A percentile compares a stretch with the other conserved stretches of the same genome.
Conservation (phyloP, 176 grass and related monocot species). For the Saccharum officinarum region DNA sequence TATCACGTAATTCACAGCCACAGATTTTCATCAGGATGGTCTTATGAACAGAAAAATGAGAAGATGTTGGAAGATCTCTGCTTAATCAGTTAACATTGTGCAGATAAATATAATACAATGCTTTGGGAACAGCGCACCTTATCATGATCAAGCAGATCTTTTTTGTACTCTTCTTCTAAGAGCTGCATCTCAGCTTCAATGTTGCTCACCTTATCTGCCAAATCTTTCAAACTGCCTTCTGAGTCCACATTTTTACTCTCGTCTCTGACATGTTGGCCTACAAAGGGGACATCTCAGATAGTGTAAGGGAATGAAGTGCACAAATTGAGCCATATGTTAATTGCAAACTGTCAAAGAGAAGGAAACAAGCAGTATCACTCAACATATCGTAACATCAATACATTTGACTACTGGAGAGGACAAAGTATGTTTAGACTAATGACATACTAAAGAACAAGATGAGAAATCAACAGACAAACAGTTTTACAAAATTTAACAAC, state of each 20-base stretch:
- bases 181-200: slow-evolving; percentile 45
- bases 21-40: not conserved
- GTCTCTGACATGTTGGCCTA: slow-evolving; percentile 29
- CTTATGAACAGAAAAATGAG: not conserved
- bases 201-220: slow-evolving; percentile 40
- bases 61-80: not conserved
- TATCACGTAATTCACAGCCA: not conserved
- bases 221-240: slow-evolving; percentile 42
- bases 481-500: not conserved
- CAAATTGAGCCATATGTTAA: not conserved
- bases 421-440: not conserved
- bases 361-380: not conserved
- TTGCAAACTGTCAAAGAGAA: not conserved
- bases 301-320: slow-evolving; percentile 1
- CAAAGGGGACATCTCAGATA: slow-evolving; percentile 30
- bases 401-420: not conserved
- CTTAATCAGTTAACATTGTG: not conserved
- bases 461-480: not conserved
- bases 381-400: not conserved
- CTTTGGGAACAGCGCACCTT: slow-evolving; percentile 21
- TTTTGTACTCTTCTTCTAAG: slow-evolving; percentile 64
- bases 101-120: not conserved
- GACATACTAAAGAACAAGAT: not conserved
- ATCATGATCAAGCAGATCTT: slow-evolving; percentile 44
- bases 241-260: slow-evolving; percentile 21